phyloP scores from a whole-genome alignment of 2,329 filamentous ascomycete species.

The Phyllosticta paracitricarpa region DNA sequence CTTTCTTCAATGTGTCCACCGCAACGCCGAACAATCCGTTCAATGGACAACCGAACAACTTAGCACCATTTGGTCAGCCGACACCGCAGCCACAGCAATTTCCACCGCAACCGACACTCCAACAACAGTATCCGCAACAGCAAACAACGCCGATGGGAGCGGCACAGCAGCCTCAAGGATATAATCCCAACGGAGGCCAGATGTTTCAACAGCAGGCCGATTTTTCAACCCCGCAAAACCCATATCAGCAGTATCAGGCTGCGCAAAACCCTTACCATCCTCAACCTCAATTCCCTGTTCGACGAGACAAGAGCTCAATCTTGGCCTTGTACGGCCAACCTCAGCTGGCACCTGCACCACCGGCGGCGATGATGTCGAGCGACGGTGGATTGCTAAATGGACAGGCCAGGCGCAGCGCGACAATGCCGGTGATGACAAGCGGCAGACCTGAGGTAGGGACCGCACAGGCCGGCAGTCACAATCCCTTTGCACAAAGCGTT shows the following conservation, averaged over 20 bases:
- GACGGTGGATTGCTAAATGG: conserved; percentile 18
- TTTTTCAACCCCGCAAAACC: conserved; percentile 5
- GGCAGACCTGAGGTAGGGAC: conserved; percentile 4
- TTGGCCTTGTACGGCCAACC: conserved; percentile 63
- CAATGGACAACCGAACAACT: conserved; percentile 15
- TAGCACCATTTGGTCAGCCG: conserved; percentile 25
- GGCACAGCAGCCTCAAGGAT: conserved; percentile 11
- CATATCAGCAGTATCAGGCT: conserved; percentile 16
- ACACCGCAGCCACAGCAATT: conserved; percentile 24
- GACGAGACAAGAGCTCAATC: conserved; percentile 63
- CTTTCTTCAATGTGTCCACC: conserved; percentile 30
- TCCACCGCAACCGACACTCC: conserved; percentile 10
- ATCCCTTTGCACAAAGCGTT: conserved; percentile 41
- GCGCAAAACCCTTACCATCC: conserved; percentile 28
- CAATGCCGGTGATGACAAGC: conserved; percentile 24
- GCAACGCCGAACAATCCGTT: conserved; percentile 31
- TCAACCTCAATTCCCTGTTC: conserved; percentile 25
- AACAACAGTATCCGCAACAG: conserved; percentile 16
- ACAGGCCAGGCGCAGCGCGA: conserved; percentile 25
- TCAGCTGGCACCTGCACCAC: conserved; percentile 38
- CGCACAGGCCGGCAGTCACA: conserved; percentile 38
- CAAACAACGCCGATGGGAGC: conserved; percentile 16
- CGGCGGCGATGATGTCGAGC: conserved; percentile 22
- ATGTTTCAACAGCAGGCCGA: conserved; percentile 12
- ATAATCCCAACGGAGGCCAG: conserved; percentile 1